Conservation (phyloP, 352 stramenopile species). For the Phytophthora colocasiae region DNA sequence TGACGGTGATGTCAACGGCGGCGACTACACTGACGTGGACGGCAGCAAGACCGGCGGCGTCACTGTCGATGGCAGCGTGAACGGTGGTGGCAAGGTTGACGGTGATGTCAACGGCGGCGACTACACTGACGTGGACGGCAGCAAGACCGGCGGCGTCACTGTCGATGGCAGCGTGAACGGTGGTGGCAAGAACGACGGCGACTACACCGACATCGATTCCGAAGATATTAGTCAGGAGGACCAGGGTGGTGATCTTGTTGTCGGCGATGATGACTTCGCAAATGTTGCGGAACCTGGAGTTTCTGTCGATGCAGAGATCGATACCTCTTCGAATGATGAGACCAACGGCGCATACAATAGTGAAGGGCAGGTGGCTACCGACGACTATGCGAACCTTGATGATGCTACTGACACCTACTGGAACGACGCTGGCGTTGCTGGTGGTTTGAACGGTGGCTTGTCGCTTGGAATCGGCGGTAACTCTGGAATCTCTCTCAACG, state of each 20-base stretch:
- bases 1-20: too few species aligned
- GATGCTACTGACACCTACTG: neutral
- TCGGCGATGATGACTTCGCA: neutral
- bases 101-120: too few species aligned
- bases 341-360: neutral
- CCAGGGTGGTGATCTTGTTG: neutral
- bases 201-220: too few species aligned
- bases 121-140: too few species aligned
- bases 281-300: neutral
- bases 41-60: too few species aligned
- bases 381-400: neutral
- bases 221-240: too few species aligned
- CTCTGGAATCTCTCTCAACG: conserved; percentile 1
- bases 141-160: too few species aligned
- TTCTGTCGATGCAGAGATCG: neutral
- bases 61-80: too few species aligned
- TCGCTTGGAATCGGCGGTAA: neutral
- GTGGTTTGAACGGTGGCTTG: neutral
- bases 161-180: too few species aligned
- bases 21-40: too few species aligned
- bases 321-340: neutral
- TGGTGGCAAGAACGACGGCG: too few species aligned
- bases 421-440: neutral
- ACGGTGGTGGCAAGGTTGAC: too few species aligned
- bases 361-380: neutral